These are phyloP conservation scores for Centrapalus pauciflorus DNA, from an alignment of 129 eudicot species.

Conservation along the genomic window DNA sequence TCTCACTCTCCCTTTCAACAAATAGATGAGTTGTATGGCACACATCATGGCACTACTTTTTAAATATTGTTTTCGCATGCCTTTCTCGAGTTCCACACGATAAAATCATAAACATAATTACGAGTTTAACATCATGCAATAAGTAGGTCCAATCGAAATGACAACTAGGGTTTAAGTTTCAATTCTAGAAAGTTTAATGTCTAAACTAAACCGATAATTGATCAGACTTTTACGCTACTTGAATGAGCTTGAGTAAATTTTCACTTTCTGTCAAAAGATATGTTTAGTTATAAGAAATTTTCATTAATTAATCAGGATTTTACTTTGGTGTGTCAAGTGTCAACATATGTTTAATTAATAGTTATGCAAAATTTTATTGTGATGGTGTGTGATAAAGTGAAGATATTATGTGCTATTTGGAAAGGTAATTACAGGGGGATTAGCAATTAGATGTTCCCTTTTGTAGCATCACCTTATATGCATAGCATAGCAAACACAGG, in stretches of 20 bases:
- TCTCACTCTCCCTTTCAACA: neutral
- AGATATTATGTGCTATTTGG: slow-evolving; percentile 1
- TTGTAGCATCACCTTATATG: slow-evolving; percentile 16
- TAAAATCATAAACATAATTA: slow-evolving; percentile 9
- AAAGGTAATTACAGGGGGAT: slow-evolving; percentile 7
- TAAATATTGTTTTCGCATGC: neutral
- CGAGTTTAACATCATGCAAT: slow-evolving; percentile 11
- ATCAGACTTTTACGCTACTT: neutral
- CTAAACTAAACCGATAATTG: neutral
- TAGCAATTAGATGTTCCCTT: slow-evolving; percentile 27
- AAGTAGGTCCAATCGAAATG: neutral
- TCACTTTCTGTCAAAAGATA: no score
- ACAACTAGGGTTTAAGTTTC: no score
- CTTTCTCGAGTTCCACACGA: neutral
- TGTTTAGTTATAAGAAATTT: no score
- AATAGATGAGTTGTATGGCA: neutral
- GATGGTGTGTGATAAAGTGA: slow-evolving; percentile 20
- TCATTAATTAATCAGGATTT: no score
- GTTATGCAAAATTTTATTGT: no score
- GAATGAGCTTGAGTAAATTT: neutral
- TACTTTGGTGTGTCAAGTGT: no score
- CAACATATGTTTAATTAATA: no score
- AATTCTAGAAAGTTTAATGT: neutral
- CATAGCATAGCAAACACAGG: slow-evolving; percentile 20
- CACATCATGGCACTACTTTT: neutral